Base-by-base conservation (phyloP, 192 early-diverging fungal genomes). In the Podochytrium sp. region DNA sequence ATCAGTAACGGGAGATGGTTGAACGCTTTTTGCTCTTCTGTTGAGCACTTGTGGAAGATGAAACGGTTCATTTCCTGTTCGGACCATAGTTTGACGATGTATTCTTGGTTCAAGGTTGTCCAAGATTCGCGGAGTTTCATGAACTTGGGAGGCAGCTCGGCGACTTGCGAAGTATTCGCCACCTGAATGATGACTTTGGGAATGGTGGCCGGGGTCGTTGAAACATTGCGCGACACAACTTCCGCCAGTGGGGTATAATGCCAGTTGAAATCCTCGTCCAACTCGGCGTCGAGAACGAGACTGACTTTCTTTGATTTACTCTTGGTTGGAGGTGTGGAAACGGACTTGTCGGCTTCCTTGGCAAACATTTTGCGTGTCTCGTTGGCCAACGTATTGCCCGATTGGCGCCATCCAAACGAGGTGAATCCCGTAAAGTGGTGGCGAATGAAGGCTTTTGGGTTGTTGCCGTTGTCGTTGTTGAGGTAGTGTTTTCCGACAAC, bases 381-480 rank as follows among this genome's bases (percentile, higher is more conserved):
- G 30, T 71, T 32, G 25, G 57, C 69, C 12, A 51, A 56, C 14
- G 29, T 43, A 41, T 29, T n/a, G 40, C 30, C 42, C n/a, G 30
- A 29, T 3, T 59, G 34, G 25, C 69, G 69, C 69, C 69, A 71
- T 6, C 69, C 69, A 60, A 60, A 71, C n/a, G 34, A 5, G 7
- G 56, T 58, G 27, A 71, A 71, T 25, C 69, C 69, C n/a, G 69
- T 71, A 33, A 71, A 71, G 37, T 71, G 69, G 37, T 71, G 69
- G 1, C 38, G 23, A 12, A 71, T 71, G 12, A 71, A 47, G 20
- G 69, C 52, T 34, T 60, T 39, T 2, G 69, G 69, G 69, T 71
- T 71, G 69, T 71, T 25, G 29, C 20, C 6, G 12, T 59, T 57
- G 56, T 71, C 69, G 27, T 51, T 55, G 52, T 71, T 71, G 30